Conservation (phyloP, 2,329 filamentous ascomycete genomes). For the Magnaporthiopsis poae region DNA sequence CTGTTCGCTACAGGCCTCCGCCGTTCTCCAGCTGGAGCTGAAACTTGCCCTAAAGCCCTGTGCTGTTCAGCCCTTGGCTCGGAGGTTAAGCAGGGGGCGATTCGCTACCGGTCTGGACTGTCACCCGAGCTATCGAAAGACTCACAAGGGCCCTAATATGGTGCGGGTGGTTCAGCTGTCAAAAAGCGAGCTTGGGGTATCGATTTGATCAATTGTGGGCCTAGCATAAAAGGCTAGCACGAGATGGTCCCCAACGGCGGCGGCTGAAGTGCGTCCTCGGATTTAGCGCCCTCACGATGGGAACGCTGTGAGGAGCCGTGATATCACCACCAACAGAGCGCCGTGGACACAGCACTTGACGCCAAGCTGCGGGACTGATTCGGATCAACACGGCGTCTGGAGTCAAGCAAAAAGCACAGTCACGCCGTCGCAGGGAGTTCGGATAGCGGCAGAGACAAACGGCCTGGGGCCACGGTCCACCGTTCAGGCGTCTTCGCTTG, state of each 20-base stretch:
- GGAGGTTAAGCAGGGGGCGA: not conserved
- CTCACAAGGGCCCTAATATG: not conserved
- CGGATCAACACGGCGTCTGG: not conserved
- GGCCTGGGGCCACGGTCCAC: not conserved
- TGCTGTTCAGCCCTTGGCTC: no score
- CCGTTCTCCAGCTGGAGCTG: not conserved
- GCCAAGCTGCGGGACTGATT: no score
- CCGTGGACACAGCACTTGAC: no score
- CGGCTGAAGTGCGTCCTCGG: no score
- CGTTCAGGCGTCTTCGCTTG: not conserved
- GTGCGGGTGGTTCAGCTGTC: not conserved
- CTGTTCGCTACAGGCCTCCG: not conserved
- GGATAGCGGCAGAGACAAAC: not conserved
- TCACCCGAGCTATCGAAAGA: not conserved
- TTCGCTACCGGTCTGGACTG: not conserved
- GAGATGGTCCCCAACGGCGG: no score
- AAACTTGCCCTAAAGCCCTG: not conserved
- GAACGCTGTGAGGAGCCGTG: no score
- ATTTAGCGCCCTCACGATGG: no score
- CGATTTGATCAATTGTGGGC: not conserved
- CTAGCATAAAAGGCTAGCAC: no score
- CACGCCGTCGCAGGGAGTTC: not conserved
- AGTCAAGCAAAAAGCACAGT: not conserved
- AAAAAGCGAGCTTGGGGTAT: not conserved
- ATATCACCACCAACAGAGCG: no score